Evolutionary conservation across 2,329 filamentous ascomycete species (phyloP).

Genomic region (Aspergillus calidoustus): DNA sequence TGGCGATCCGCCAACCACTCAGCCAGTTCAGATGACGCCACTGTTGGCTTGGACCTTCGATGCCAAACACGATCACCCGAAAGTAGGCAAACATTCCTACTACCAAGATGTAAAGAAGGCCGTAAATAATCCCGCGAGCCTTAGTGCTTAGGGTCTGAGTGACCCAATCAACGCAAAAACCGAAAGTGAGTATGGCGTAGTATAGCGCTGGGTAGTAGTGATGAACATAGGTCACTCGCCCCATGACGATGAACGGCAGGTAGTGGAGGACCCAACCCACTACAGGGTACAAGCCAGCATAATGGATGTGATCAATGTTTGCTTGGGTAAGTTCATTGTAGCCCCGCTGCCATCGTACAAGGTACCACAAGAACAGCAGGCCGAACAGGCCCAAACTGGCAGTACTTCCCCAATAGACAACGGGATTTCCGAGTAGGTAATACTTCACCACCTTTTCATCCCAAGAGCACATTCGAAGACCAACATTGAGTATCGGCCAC

Average conservation of each 20-base stretch:
- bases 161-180: conserved; percentile 87
- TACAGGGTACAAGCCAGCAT: conserved; percentile 86
- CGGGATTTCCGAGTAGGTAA: conserved; percentile 94
- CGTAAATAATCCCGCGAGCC: conserved; percentile 72
- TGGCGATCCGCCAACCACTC: conserved; percentile 80
- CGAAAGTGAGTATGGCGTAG: conserved; percentile 88
- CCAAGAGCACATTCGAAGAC: conserved; percentile 98
- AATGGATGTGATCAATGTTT: conserved; percentile 94
- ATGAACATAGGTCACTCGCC: conserved; percentile 97
- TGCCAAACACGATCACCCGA: conserved; percentile 93
- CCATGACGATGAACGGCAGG: conserved; percentile 94
- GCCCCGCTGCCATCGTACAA: conserved; percentile 93
- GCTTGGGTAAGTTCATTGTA: conserved; percentile 77
- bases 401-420: conserved; percentile 95
- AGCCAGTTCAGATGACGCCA: conserved; percentile 97
- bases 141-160: conserved; percentile 68
- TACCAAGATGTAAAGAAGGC: conserved; percentile 71
- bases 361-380: conserved; percentile 78
- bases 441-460: conserved; percentile 95
- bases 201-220: conserved; percentile 99
- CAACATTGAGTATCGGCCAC: conserved; percentile 94
- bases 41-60: conserved; percentile 81
- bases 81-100: conserved; percentile 88
- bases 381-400: conserved; percentile 74
- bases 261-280: conserved; percentile 97